These are phyloP conservation scores for Luvunga scandens DNA, from an alignment of 345 rosid species.

Conservation along the genomic window DNA sequence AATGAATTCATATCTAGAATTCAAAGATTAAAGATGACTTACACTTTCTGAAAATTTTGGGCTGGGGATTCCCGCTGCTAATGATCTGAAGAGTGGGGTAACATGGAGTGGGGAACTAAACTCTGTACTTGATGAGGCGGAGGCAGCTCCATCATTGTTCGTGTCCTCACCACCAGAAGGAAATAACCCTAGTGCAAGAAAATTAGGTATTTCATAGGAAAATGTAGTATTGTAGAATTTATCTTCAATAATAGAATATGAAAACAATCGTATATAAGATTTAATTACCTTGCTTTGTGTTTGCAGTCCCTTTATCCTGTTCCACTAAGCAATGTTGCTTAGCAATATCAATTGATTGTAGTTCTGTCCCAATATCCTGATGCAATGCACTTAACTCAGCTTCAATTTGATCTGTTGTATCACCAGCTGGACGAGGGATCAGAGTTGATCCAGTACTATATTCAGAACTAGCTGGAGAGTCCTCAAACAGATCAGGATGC, in stretches of 20 bases:
- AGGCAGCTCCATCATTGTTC: slow-evolving; percentile 39
- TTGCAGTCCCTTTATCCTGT: slow-evolving; percentile 38
- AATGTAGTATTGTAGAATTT: background rate
- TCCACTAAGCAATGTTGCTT: slow-evolving; percentile 25
- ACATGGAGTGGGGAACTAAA: slow-evolving; percentile 83
- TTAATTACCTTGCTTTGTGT: slow-evolving; percentile 47
- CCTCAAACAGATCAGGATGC: slow-evolving; percentile 79
- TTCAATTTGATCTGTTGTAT: slow-evolving; percentile 42
- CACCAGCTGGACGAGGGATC: slow-evolving; percentile 37
- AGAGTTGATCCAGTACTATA: slow-evolving; percentile 82
- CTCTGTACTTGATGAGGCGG: slow-evolving; percentile 47
- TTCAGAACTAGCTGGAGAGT: slow-evolving; percentile 83
- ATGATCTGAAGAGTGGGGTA: slow-evolving; percentile 91
- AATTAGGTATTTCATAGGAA: slow-evolving; percentile 20
- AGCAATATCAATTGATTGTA: slow-evolving; percentile 24
- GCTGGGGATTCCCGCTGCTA: slow-evolving; percentile 96
- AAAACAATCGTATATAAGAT: background rate
- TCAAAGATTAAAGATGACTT: slow-evolving; percentile 33
- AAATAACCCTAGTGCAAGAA: slow-evolving; percentile 36
- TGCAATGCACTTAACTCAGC: slow-evolving; percentile 36
- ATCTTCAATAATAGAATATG: background rate
- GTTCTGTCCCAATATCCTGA: slow-evolving; percentile 31
- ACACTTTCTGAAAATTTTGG: slow-evolving; percentile 99
- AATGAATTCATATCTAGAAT: background rate
- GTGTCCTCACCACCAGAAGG: slow-evolving; percentile 39